These are phyloP conservation scores for Quillaja saponaria DNA, from an alignment of 306 rosid species.

Conservation along the genomic window DNA sequence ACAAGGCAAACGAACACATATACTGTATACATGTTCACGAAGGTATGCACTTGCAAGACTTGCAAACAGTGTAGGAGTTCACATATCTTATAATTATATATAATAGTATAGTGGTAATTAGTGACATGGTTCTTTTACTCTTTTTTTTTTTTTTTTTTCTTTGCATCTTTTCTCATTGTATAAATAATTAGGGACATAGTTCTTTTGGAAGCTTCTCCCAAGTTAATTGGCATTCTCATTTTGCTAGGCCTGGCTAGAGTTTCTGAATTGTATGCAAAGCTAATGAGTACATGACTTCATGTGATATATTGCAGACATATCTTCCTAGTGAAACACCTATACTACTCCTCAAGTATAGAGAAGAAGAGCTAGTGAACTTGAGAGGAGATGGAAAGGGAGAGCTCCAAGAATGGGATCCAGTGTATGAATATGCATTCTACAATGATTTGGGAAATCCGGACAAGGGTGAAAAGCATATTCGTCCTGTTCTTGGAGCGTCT, in stretches of 20 bases:
- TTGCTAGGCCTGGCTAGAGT: neutral
- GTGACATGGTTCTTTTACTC: too few species aligned
- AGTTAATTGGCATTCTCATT: neutral
- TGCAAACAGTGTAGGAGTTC: neutral
- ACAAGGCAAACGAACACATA: slow-evolving; percentile 55
- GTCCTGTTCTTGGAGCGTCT: slow-evolving; percentile 84
- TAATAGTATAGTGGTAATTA: too few species aligned
- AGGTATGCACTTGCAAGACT: too few species aligned
- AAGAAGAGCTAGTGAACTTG: slow-evolving; percentile 61
- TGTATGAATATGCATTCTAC: slow-evolving; percentile 76
- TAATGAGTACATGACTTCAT: neutral
- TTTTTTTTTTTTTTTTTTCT: too few species aligned
- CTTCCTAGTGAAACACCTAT: slow-evolving; percentile 69
- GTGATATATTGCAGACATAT: slow-evolving; percentile 49
- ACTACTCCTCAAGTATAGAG: slow-evolving; percentile 57
- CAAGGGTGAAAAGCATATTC: slow-evolving; percentile 42
- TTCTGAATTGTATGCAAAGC: neutral
- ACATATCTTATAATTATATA: too few species aligned
- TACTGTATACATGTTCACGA: too few species aligned
- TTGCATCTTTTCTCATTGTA: too few species aligned
- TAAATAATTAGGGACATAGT: too few species aligned
- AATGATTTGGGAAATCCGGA: slow-evolving; percentile 69
- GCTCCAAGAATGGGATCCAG: slow-evolving; percentile 70
- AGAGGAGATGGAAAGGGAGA: slow-evolving; percentile 69
- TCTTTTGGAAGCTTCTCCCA: too few species aligned